Evolutionary conservation across 1,139 yeast species (phyloP).

Genomic region (Taphrina wiesneri): DNA sequence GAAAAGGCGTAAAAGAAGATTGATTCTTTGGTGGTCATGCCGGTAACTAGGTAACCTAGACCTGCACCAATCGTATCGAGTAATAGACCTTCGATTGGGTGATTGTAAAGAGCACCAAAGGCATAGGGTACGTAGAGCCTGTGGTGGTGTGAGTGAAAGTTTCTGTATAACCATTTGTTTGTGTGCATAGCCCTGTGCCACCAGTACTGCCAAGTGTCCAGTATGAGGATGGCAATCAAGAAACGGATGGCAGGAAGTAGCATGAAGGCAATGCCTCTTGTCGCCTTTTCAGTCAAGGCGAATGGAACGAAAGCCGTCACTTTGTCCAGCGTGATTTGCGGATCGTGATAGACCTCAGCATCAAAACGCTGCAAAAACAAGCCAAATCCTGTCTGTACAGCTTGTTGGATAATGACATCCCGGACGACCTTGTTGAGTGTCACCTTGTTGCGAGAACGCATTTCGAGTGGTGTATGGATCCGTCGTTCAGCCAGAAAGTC

Average conservation of each 20-base stretch:
- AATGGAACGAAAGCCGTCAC: constrained; percentile 44
- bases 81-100: constrained; percentile 88
- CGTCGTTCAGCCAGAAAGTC: constrained; percentile 68
- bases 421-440: constrained; percentile 64
- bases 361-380: constrained; percentile 58
- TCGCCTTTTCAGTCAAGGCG: constrained; percentile 40
- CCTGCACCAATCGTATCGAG: constrained; percentile 94
- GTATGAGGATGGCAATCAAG: constrained; percentile 63
- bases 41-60: constrained; percentile 63
- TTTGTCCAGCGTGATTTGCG: constrained; percentile 70
- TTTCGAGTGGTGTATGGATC: constrained; percentile 90
- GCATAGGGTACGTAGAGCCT: constrained; percentile 94
- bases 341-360: constrained; percentile 49
- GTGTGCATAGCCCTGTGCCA: constrained; percentile 85
- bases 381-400: constrained; percentile 77
- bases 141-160: constrained; percentile 93
- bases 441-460: constrained; percentile 71
- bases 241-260: constrained; percentile 65
- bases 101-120: constrained; percentile 91
- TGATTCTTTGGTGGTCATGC: constrained; percentile 73
- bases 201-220: constrained; percentile 95
- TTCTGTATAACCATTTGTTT: constrained; percentile 70
- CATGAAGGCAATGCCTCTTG: constrained; percentile 42
- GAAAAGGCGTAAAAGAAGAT: constrained; percentile 76
- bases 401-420: constrained; percentile 82